Base-by-base conservation (phyloP, 1,284 basidiomycete genomes). In the Cryptococcus wingfieldii region DNA sequence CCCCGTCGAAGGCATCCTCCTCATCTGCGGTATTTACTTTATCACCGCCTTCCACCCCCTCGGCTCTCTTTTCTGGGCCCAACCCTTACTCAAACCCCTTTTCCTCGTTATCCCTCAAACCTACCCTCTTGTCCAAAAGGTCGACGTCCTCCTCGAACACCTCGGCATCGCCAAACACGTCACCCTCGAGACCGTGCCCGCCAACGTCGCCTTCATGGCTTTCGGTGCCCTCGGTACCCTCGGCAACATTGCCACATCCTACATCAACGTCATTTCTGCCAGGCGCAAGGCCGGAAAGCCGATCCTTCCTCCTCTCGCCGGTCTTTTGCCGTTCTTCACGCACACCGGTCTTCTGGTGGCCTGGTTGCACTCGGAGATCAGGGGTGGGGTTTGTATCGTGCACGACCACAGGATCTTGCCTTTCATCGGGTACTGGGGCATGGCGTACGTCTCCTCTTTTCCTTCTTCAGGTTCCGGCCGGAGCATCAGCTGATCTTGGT, bases 1-100 rank as follows among this genome's bases (percentile, higher is more conserved):
- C 0, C 95, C 95, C 0, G 90, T 98, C 2, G 95, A 98, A 76
- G 95, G 95, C 9, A 97, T 98, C 66, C 78, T 98, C 49, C 83
- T 98, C 75, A 87, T 98, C 57, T 82, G 88, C 28, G 73, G 68
- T 12, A 84, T 98, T 56, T 98, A 88, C 77, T 65, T 86, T 25
- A 78, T 96, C 54, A 88, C 89, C 12, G 92, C 74, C 6, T 31
- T 75, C 58, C 71, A 76, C 60, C 73, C 73, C 1, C 50, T 63
- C 86, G 88, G 88, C 7, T 84, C 91, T 3, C 75, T 81, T 2
- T 87, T 97, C 74, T 98, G 94, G 92, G 54, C 64, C 27, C 64
- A 64, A 38, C 75, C 74, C 14, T 50, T 76, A 41, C 57, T 70
- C 39, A 62, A 57, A 13, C 60, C 66, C n/a, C 14, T 60, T 10